phyloP scores from a whole-genome alignment of 441 rosid genomes.

The Metrosideros polymorpha region DNA sequence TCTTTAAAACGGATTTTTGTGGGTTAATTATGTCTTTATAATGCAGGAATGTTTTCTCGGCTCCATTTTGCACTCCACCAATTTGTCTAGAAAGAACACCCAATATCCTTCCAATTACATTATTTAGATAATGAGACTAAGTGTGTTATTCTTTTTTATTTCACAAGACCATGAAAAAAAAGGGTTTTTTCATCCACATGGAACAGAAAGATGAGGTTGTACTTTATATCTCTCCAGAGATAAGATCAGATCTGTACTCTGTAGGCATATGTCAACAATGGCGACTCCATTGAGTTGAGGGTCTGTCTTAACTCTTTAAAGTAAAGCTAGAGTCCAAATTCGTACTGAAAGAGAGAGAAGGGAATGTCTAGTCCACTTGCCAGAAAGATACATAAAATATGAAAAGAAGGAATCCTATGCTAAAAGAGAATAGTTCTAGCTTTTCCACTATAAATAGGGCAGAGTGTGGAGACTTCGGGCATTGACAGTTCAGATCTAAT shows the following conservation, averaged over 20 bases:
- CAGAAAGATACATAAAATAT: neutral
- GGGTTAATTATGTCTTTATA: neutral
- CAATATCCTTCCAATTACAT: no score
- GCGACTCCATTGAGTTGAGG: neutral
- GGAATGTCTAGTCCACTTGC: neutral
- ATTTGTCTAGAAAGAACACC: no score
- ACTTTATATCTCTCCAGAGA: neutral
- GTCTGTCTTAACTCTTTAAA: neutral
- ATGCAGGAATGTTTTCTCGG: neutral
- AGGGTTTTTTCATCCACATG: neutral
- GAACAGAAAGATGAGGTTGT: neutral
- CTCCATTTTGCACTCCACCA: neutral
- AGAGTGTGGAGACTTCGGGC: neutral
- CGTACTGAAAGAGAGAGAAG: neutral
- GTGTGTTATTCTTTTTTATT: neutral
- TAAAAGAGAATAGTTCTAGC: neutral
- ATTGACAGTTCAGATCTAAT: neutral
- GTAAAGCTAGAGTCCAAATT: neutral
- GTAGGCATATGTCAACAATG: neutral
- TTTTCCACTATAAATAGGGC: neutral
- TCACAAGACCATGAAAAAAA: no score
- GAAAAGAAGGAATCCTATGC: neutral
- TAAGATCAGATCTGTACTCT: neutral
- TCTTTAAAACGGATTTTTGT: no score
- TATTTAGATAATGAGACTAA: neutral